phyloP scores from a whole-genome alignment of 2,329 filamentous ascomycete species.

The Botrytis elliptica region DNA sequence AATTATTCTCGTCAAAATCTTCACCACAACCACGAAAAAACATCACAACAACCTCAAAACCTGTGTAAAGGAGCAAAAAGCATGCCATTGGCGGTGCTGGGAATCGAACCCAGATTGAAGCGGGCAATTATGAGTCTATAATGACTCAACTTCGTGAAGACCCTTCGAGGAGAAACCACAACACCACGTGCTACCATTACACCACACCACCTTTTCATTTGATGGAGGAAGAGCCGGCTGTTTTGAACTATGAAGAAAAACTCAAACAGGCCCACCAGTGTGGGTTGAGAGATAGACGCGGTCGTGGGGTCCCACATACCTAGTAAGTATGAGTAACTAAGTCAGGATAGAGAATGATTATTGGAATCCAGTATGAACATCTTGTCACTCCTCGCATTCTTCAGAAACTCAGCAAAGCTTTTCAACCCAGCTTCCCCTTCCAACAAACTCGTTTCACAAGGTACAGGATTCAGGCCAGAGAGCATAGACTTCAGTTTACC shows the following conservation, averaged over 20 bases:
- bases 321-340: neutral
- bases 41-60: neutral
- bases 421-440: too few relatives aligned
- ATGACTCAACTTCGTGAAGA: constrained; percentile 1
- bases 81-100: neutral
- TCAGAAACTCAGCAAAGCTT: too few relatives aligned
- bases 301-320: neutral
- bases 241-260: rapidly evolving
- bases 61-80: neutral
- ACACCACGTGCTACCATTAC: constrained; percentile 19
- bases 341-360: too few relatives aligned
- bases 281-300: neutral
- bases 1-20: neutral
- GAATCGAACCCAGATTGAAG: constrained; percentile 19
- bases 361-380: too few relatives aligned
- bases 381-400: too few relatives aligned
- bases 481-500: too few relatives aligned
- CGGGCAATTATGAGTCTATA: neutral
- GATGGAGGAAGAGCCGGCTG: rapidly evolving
- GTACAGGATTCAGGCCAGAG: too few relatives aligned
- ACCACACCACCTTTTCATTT: constrained; percentile 11
- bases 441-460: too few relatives aligned
- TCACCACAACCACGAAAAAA: neutral
- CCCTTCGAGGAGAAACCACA: constrained; percentile 14
- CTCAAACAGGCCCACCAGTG: neutral